These are phyloP conservation scores for Fraxinus floribunda DNA, from an alignment of 305 asterid genomes.

Conservation along the genomic window DNA sequence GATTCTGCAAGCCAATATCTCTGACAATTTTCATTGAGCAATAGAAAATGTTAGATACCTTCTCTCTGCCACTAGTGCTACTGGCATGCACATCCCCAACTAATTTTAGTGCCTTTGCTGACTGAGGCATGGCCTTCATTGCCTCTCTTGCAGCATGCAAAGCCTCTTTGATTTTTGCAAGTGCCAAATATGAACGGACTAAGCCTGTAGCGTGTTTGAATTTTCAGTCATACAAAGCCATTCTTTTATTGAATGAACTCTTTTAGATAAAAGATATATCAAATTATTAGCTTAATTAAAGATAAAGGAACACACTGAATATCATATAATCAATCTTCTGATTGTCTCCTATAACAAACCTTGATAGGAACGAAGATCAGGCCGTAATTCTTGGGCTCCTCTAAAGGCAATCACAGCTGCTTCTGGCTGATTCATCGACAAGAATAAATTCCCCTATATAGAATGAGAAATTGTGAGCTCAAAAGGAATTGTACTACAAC, in stretches of 20 bases:
- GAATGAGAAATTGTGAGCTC: slow-evolving; percentile 15
- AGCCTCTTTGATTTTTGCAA: slow-evolving; percentile 92
- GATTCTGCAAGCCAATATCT: background rate
- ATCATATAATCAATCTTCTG: background rate
- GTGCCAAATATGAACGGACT: slow-evolving; percentile 81
- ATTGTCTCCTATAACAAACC: slow-evolving; percentile 40
- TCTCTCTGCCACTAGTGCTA: slow-evolving; percentile 84
- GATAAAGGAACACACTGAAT: background rate
- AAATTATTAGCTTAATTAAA: slow-evolving; percentile 1
- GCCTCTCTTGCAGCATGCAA: slow-evolving; percentile 94
- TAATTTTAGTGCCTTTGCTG: slow-evolving; percentile 90
- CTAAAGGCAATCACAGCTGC: slow-evolving; percentile 78
- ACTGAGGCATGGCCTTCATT: slow-evolving; percentile 98
- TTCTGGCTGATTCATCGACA: slow-evolving; percentile 88
- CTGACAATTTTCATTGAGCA: background rate
- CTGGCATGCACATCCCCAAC: slow-evolving; percentile 99
- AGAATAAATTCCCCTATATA: slow-evolving; percentile 78
- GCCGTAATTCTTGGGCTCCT: slow-evolving; percentile 87
- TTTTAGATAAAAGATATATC: background rate
- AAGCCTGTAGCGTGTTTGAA: slow-evolving; percentile 56
- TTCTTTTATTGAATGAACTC: slow-evolving; percentile 14
- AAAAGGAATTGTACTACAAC: background rate
- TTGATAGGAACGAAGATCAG: slow-evolving; percentile 97
- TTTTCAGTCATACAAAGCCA: slow-evolving; percentile 10
- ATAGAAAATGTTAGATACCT: slow-evolving; percentile 33